A percentile compares a stretch with the other conserved stretches of the same genome.
phyloP scores from a whole-genome alignment of 2,329 filamentous ascomycete genomes.

The Penicillium italicum region DNA sequence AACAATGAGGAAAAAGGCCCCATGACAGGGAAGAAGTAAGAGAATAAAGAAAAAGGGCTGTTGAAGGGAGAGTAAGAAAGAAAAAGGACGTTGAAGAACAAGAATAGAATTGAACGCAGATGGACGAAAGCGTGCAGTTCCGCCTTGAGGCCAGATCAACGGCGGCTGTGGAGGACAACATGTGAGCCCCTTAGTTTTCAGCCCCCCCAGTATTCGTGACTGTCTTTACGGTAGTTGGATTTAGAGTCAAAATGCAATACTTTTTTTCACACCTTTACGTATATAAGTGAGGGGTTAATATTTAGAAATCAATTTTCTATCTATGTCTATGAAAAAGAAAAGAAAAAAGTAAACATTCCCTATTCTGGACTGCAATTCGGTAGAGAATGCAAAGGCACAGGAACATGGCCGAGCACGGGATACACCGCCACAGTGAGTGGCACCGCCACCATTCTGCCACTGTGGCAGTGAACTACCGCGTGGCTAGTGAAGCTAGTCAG shows the following conservation, averaged over 20 bases:
- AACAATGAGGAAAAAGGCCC: constrained; percentile 30
- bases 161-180: constrained; percentile 18
- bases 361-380: background rate
- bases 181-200: constrained; percentile 20
- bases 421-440: too few relatives aligned
- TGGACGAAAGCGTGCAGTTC: constrained; percentile 28
- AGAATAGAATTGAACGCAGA: constrained; percentile 29
- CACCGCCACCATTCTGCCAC: too few relatives aligned
- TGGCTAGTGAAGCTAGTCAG: constrained; percentile 10
- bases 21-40: constrained; percentile 33
- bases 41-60: constrained; percentile 17
- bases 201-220: constrained; percentile 7
- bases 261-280: background rate
- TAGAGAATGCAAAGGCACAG: background rate
- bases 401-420: constrained; percentile 2
- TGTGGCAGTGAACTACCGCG: background rate
- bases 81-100: constrained; percentile 19
- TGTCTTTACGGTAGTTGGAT: background rate
- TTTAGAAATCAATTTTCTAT: background rate
- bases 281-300: background rate
- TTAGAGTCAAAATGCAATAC: background rate
- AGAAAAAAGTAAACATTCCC: constrained; percentile 5
- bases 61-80: constrained; percentile 18
- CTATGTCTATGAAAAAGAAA: background rate
- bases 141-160: constrained; percentile 39